Conservation (phyloP, 352 stramenopile genomes). For the Globisporangium parvum region DNA sequence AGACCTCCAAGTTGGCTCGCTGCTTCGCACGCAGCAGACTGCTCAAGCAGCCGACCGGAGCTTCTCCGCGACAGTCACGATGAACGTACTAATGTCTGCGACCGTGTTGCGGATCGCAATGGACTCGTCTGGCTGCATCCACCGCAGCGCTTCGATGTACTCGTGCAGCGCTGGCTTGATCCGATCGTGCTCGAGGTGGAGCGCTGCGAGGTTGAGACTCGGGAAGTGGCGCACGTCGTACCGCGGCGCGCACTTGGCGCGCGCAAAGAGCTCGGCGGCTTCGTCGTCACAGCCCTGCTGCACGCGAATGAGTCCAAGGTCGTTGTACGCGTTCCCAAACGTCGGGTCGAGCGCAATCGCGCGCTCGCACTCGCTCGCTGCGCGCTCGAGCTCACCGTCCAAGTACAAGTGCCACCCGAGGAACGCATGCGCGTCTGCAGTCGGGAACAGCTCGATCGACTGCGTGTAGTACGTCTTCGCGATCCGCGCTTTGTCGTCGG, state of each 20-base stretch:
- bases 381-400: conserved; percentile 47
- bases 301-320: conserved; percentile 58
- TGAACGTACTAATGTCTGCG: conserved; percentile 54
- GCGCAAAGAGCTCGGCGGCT: conserved; percentile 51
- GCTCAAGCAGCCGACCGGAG: conserved; percentile 16
- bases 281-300: conserved; percentile 54
- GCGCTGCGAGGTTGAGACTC: conserved; percentile 52
- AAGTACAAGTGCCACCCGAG: conserved; percentile 66
- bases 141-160: conserved; percentile 73
- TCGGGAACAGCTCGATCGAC: conserved; percentile 60
- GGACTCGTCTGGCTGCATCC: conserved; percentile 48
- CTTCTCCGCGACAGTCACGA: conserved; percentile 44
- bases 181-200: conserved; percentile 58
- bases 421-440: conserved; percentile 59
- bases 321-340: conserved; percentile 72
- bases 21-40: background rate
- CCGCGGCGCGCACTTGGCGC: conserved; percentile 46
- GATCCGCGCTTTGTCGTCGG: conserved; percentile 43
- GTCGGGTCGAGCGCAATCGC: conserved; percentile 61
- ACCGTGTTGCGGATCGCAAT: conserved; percentile 64
- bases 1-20: background rate
- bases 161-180: conserved; percentile 60
- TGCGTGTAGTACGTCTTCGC: conserved; percentile 64
- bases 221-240: conserved; percentile 70
- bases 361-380: conserved; percentile 43